These are phyloP conservation scores for Trametes gibbosa DNA, from an alignment of 768 basidiomycete species.

Conservation along the genomic window DNA sequence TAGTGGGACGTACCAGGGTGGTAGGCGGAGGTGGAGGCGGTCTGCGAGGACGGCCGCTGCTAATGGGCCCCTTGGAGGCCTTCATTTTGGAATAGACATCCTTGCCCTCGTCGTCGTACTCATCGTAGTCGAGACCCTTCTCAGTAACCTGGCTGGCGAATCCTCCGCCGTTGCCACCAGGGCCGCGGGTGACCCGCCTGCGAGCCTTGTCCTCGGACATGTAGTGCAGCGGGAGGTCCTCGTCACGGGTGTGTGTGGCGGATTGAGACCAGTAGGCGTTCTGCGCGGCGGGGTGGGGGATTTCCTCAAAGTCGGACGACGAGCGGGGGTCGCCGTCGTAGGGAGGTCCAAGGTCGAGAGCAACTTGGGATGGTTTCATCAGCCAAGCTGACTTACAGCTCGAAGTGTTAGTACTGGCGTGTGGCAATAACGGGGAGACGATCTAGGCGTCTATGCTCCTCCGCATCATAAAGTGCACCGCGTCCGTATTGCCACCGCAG, in stretches of 20 bases:
- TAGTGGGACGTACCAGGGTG: slow-evolving; percentile 33
- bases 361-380: slow-evolving; percentile 50
- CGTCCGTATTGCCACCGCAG: slow-evolving; percentile 17
- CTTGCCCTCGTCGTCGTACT: slow-evolving; percentile 65
- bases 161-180: slow-evolving; percentile 31
- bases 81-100: slow-evolving; percentile 53
- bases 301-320: slow-evolving; percentile 71
- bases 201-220: slow-evolving; percentile 52
- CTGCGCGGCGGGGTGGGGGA: slow-evolving; percentile 52
- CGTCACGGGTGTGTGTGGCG: slow-evolving; percentile 30
- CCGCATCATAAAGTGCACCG: background rate
- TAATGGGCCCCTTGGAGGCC: slow-evolving; percentile 27
- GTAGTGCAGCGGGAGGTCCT: slow-evolving; percentile 50
- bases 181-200: slow-evolving; percentile 40
- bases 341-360: slow-evolving; percentile 66
- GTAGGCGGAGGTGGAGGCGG: slow-evolving; percentile 64
- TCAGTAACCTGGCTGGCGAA: slow-evolving; percentile 26
- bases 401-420: background rate
- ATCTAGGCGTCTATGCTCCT: slow-evolving; percentile 2
- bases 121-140: slow-evolving; percentile 28
- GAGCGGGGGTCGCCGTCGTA: slow-evolving; percentile 47
- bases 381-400: slow-evolving; percentile 8
- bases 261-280: slow-evolving; percentile 23
- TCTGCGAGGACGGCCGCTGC: slow-evolving; percentile 58
- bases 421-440: slow-evolving; percentile 8